Base-by-base conservation (phyloP, 345 rosid genomes). In the Adansonia digitata region DNA sequence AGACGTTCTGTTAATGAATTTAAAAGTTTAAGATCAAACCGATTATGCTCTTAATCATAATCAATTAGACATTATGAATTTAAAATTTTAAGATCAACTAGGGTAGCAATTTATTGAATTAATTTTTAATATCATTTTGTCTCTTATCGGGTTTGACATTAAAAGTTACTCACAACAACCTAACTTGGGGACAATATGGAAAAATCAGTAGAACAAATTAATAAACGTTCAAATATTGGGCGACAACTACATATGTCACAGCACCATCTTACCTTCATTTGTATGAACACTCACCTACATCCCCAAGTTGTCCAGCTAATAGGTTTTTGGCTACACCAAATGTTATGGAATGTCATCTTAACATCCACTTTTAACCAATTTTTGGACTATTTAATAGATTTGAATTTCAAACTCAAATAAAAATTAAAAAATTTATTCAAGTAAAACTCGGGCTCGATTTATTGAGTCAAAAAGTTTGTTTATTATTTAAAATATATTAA, bases 221-320 rank as follows among this genome's bases (percentile, higher is more conserved):
- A 56, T 57, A 57, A 26, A 57, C 27, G 63, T 57, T 55, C 18
- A 13, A 26, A 57, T 10, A n/a, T n/a, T n/a, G n/a, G n/a, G n/a
- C n/a, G n/a, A n/a, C n/a, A n/a, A n/a, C n/a, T n/a, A n/a, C n/a
- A n/a, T n/a, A n/a, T n/a, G n/a, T n/a, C n/a, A n/a, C n/a, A n/a
- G n/a, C n/a, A n/a, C n/a, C n/a, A n/a, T n/a, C n/a, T 35, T 51
- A 56, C 55, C 26, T 73, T 55, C 22, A 27, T 14, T 22, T 35
- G 35, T 9, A 37, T 75, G 84, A 74, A 56, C 22, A 31, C 77
- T 78, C 84, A 40, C 72, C 37, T 72, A 66, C 79, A 65, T 31
- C 71, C 55, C 48, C 56, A 45, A 71, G 18, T 70, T 8, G 43
- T 74, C 31, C 76, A 77, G 73, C 81, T 63, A 74, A 65, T 66